Conservation (phyloP, 2,329 filamentous ascomycete genomes). For the Arthrinium phaeospermum region DNA sequence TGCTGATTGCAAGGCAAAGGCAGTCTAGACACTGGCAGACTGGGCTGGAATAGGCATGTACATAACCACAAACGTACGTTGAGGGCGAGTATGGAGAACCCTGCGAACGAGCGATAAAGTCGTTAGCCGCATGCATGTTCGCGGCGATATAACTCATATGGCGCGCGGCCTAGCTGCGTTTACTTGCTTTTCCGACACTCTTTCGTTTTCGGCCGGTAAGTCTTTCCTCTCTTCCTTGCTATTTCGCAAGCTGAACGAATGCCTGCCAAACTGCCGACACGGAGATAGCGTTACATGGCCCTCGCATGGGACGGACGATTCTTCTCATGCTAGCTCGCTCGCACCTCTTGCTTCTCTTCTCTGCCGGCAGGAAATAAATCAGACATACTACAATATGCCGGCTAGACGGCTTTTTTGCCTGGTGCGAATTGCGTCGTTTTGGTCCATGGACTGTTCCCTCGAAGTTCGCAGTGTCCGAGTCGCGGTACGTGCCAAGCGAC, state of each 20-base stretch:
- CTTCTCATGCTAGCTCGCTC: not conserved
- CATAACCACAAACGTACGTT: slow-evolving; percentile 13
- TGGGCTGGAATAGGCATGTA: slow-evolving; percentile 10
- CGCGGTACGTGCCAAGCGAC: not conserved
- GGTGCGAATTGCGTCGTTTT: not conserved
- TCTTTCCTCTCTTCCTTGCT: not conserved
- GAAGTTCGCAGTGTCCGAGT: slow-evolving; percentile 1
- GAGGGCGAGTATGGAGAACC: slow-evolving; percentile 5
- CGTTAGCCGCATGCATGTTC: slow-evolving; percentile 7
- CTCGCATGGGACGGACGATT: not conserved
- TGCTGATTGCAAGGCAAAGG: not conserved
- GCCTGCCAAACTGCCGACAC: not conserved
- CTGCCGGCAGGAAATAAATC: not conserved
- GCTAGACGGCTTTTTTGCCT: not conserved
- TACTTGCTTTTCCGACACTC: not conserved
- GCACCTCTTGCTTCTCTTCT: not conserved
- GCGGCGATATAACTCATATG: slow-evolving; percentile 14
- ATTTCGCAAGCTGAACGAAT: not conserved
- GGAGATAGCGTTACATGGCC: not conserved
- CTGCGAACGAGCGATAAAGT: not conserved
- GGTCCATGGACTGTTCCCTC: not conserved
- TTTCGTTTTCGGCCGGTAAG: not conserved
- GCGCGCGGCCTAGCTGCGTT: not conserved
- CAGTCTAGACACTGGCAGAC: not conserved
- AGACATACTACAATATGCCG: not conserved